Evolutionary conservation across 306 rosid genomes (phyloP).

Genomic region (Prinsepia uniflora): DNA sequence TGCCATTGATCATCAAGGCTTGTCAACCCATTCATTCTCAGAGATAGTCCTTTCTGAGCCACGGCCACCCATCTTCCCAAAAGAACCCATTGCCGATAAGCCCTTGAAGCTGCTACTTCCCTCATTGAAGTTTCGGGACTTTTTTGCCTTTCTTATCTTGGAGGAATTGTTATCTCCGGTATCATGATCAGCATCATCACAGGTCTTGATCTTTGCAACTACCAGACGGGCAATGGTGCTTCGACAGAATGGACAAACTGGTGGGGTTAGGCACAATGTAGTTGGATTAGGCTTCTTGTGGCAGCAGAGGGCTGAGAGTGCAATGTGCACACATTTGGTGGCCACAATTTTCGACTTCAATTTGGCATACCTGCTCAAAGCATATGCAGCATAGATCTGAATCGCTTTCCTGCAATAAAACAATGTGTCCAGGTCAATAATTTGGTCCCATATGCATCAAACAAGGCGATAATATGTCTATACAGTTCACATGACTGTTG

Average conservation of each 20-base stretch:
- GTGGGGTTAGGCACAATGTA: constrained; percentile 59
- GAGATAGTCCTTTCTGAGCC: constrained; percentile 65
- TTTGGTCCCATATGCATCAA: constrained; percentile 7
- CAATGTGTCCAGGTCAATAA: constrained; percentile 14
- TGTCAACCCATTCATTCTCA: constrained; percentile 64
- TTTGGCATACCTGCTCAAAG: constrained; percentile 85
- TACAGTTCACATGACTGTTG: not conserved
- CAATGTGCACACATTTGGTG: constrained; percentile 99
- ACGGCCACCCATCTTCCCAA: constrained; percentile 67
- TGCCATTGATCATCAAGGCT: constrained; percentile 39
- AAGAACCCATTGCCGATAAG: constrained; percentile 53
- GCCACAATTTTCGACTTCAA: constrained; percentile 82
- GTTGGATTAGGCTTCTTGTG: constrained; percentile 82
- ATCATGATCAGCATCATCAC: constrained; percentile 47
- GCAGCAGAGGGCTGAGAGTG: constrained; percentile 87
- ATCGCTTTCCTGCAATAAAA: constrained; percentile 68
- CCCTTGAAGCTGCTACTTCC: constrained; percentile 88
- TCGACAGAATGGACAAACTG: constrained; percentile 93
- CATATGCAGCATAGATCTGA: constrained; percentile 85
- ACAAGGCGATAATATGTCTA: not conserved
- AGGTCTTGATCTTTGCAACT: constrained; percentile 47
- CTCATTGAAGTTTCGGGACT: constrained; percentile 60
- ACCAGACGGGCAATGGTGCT: constrained; percentile 56
- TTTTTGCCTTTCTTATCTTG: constrained; percentile 59
- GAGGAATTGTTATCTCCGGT: constrained; percentile 43